Conservation (phyloP, 768 basidiomycete genomes). For the Mycena galopus region DNA sequence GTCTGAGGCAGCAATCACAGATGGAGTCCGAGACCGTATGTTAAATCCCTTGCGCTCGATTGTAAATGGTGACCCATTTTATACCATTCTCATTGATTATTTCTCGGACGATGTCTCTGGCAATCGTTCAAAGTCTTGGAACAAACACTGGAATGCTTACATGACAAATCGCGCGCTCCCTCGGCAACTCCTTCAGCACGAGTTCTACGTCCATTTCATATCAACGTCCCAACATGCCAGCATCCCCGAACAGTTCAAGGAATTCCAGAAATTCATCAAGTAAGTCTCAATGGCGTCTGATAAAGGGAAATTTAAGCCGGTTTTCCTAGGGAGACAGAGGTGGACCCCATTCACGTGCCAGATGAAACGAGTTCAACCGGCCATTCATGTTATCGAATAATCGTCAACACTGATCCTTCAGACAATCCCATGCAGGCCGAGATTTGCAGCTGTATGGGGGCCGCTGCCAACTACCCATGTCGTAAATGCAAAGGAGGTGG, state of each 20-base stretch:
- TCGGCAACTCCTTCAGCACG: neutral
- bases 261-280: neutral
- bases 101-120: slow-evolving; percentile 47
- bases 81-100: slow-evolving; percentile 12
- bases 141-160: slow-evolving; percentile 27
- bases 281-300: no score
- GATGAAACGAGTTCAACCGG: slow-evolving; percentile 24
- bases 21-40: slow-evolving; percentile 15
- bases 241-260: no score
- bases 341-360: slow-evolving; percentile 22
- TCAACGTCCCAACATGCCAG: no score
- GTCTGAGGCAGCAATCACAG: neutral
- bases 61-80: slow-evolving; percentile 4
- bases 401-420: slow-evolving; percentile 22
- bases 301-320: neutral
- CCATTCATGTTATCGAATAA: slow-evolving; percentile 18
- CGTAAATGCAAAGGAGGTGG: slow-evolving; percentile 39
- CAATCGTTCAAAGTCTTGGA: slow-evolving; percentile 45
- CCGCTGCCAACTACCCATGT: slow-evolving; percentile 37
- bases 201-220: slow-evolving; percentile 34
- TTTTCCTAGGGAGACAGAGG: slow-evolving; percentile 15
- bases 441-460: slow-evolving; percentile 44
- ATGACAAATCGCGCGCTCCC: neutral
- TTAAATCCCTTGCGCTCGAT: slow-evolving; percentile 24
- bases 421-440: slow-evolving; percentile 46